Base-by-base conservation (phyloP, 1,139 yeast species). In the Zygosaccharomyces sapae region DNA sequence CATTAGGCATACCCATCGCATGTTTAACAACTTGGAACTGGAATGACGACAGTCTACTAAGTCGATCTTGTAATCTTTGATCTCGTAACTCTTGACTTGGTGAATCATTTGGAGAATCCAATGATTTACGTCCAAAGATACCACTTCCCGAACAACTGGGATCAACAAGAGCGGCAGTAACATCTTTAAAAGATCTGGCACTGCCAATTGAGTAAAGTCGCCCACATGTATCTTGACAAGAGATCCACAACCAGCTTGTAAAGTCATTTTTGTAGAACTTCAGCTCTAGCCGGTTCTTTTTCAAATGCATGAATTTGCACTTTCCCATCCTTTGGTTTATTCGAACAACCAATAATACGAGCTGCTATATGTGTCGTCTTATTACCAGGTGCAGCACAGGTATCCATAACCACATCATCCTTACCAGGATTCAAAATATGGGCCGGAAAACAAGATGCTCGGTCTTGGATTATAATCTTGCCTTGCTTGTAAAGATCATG, bases 81-180 rank as follows among this genome's bases (percentile, higher is more conserved):
- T 74, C 76, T 33, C 70, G 68, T 19, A 60, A n/a, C n/a, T n/a
- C n/a, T n/a, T n/a, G n/a, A n/a, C n/a, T n/a, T n/a, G n/a, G n/a
- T n/a, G n/a, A 65, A 43, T 67, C 55, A 38, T 63, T 65, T 10
- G 58, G 53, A 7, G 58, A 53, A 41, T 61, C 67, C 4, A 61
- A 55, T 38, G 59, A 59, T 44, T 63, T 59, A 29, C 97, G 73
- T 7, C 97, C 97, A 69, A 90, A 92, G 42, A 92, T 92, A 3
- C 99, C 99, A 42, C 95, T 86, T 0, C 99, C 99, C 31, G 96
- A 87, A 65, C 99, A 92, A 4, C 97, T 88, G 0, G 99, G 99
- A 66, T 92, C 99, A 2, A 92, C 95, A 5, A 94, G 75, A 41
- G 92, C 70, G 0, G 95, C 96, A 0, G 88, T 82, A 3, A 88